Percentiles rank a stretch among this genome's conserved stretches.
Conservation (phyloP, 192 early-diverging fungal species). For the Pecoramyces ruminantium region DNA sequence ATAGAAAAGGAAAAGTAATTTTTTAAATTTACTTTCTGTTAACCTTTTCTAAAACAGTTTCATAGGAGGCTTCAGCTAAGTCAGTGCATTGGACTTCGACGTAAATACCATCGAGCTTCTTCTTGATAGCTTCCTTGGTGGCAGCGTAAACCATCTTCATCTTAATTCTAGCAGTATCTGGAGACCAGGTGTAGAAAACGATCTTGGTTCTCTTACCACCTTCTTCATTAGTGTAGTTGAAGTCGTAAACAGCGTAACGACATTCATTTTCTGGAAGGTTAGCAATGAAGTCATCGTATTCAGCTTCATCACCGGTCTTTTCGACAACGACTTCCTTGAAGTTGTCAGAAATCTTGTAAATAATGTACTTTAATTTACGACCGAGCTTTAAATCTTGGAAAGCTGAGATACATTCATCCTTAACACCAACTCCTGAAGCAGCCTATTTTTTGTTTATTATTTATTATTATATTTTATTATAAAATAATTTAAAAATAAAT, state of each 20-base stretch:
- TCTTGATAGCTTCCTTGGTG: constrained; percentile 61
- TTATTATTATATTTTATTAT: too few relatives aligned
- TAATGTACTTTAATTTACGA: constrained; percentile 56
- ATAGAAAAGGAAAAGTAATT: not conserved
- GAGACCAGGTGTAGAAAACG: constrained; percentile 69
- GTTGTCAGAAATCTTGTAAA: constrained; percentile 65
- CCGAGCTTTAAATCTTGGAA: constrained; percentile 60
- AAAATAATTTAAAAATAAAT: too few relatives aligned
- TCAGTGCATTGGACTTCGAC: constrained; percentile 78
- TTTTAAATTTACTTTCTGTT: not conserved
- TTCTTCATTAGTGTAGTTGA: constrained; percentile 48
- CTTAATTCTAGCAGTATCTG: constrained; percentile 56
- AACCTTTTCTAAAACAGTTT: constrained; percentile 52
- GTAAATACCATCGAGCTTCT: constrained; percentile 50
- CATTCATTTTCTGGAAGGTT: constrained; percentile 42
- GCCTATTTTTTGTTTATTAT: not conserved
- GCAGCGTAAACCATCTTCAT: constrained; percentile 84
- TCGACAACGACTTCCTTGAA: constrained; percentile 50
- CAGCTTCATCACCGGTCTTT: constrained; percentile 14
- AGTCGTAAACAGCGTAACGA: constrained; percentile 81
- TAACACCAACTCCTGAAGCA: constrained; percentile 49
- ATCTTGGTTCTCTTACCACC: constrained; percentile 69
- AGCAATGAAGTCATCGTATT: constrained; percentile 53
- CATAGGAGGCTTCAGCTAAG: constrained; percentile 37
- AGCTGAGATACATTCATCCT: constrained; percentile 31